These are phyloP conservation scores for Chamaecrista fasciculata DNA, from an alignment of 306 rosid species.

Conservation along the genomic window DNA sequence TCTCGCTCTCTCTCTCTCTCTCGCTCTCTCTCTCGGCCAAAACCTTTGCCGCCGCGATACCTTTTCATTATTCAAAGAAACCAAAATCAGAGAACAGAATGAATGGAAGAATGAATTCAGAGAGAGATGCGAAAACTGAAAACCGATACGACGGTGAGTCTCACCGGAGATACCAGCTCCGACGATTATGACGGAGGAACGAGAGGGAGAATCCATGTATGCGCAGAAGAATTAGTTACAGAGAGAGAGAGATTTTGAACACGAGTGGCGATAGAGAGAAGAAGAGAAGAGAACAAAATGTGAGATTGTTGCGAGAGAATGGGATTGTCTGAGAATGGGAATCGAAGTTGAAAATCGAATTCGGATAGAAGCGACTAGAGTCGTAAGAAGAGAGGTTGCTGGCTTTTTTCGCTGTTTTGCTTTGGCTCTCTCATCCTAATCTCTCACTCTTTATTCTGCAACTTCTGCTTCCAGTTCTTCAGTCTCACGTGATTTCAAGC, in stretches of 20 bases:
- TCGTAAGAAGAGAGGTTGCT: neutral
- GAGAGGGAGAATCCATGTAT: constrained; percentile 66
- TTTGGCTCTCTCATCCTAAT: neutral
- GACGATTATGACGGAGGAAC: constrained; percentile 77
- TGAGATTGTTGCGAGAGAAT: constrained; percentile 22
- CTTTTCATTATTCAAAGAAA: constrained; percentile 29
- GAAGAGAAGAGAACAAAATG: too few relatives aligned
- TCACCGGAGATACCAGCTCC: constrained; percentile 96
- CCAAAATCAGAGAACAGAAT: neutral
- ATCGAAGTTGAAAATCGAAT: too few relatives aligned
- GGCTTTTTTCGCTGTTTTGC: neutral
- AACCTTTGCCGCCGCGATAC: constrained; percentile 82
- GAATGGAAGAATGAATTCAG: constrained; percentile 5
- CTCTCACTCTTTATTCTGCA: neutral
- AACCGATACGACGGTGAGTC: neutral
- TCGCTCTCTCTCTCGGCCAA: constrained; percentile 65
- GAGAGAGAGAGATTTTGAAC: constrained; percentile 14
- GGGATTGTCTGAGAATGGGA: too few relatives aligned
- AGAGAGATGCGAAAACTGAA: neutral
- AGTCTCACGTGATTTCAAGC: neutral
- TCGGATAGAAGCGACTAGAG: neutral
- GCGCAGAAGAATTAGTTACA: neutral
- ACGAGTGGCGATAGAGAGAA: neutral
- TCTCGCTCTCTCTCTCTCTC: too few relatives aligned
- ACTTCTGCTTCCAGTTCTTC: neutral